Conservation (phyloP, 345 rosid genomes). For the Reutealis trisperma region DNA sequence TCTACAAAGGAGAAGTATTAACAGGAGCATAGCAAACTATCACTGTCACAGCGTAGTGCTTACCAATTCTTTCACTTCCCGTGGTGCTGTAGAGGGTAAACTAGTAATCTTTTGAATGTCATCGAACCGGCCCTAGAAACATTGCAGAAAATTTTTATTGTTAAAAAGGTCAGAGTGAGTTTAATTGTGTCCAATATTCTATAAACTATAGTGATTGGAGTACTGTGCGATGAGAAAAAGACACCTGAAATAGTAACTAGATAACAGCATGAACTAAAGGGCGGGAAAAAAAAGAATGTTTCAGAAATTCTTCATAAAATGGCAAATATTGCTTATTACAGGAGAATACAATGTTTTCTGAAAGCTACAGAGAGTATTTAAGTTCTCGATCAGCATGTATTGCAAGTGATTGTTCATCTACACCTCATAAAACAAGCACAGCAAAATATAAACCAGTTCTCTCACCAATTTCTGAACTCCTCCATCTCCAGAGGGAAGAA, state of each 20-base stretch:
- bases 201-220: not conserved
- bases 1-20: not conserved
- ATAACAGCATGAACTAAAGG: not conserved
- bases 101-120: slow-evolving; percentile 58
- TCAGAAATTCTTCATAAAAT: not conserved
- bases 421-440: too few relatives aligned
- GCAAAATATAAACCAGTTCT: too few relatives aligned
- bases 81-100: slow-evolving; percentile 59
- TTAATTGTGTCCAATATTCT: not conserved
- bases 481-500: too few relatives aligned
- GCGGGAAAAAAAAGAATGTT: not conserved
- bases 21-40: slow-evolving; percentile 1
- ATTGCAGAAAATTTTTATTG: slow-evolving; percentile 16
- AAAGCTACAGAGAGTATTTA: not conserved
- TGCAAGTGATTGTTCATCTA: too few relatives aligned
- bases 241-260: not conserved
- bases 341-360: not conserved
- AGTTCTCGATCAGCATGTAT: not conserved
- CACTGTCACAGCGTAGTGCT: slow-evolving; percentile 17
- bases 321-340: not conserved
- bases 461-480: too few relatives aligned
- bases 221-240: too few relatives aligned
- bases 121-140: slow-evolving; percentile 66
- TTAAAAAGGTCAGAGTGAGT: not conserved
- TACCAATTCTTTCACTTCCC: slow-evolving; percentile 75